A percentile compares a stretch with the other conserved stretches of the same genome.
phyloP scores from a whole-genome alignment of 495 filamentous ascomycete species.

The Penicillium lividum region DNA sequence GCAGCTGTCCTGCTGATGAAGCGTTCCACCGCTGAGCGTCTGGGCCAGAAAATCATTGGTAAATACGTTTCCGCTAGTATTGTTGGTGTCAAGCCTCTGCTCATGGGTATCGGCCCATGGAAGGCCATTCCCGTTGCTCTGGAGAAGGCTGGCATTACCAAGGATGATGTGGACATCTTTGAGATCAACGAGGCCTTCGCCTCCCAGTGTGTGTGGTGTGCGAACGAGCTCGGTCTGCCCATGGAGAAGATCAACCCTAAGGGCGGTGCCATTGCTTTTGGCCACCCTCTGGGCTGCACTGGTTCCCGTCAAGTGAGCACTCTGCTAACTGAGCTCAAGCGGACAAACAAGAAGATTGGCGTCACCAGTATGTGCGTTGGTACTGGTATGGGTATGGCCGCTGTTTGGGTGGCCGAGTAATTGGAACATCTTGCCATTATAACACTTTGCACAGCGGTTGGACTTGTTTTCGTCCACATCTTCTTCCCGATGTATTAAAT shows the following conservation, averaged over 20 bases:
- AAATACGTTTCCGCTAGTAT: conserved; percentile 85
- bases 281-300: conserved; percentile 93
- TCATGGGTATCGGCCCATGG: conserved; percentile 97
- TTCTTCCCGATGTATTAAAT: conserved; percentile 31
- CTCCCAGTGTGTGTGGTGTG: conserved; percentile 90
- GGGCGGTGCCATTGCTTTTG: conserved; percentile 98
- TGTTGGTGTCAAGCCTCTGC: conserved; percentile 85
- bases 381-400: conserved; percentile 97
- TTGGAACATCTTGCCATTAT: conserved; percentile 28
- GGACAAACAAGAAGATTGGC: conserved; percentile 79
- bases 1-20: conserved; percentile 96
- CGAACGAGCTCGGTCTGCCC: conserved; percentile 81
- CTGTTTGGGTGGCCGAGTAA: conserved; percentile 89
- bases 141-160: conserved; percentile 78
- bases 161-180: conserved; percentile 92
- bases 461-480: conserved; percentile 16
- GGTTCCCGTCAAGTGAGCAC: conserved; percentile 93
- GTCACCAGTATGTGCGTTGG: conserved; percentile 97
- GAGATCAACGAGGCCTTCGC: conserved; percentile 99
- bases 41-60: conserved; percentile 85
- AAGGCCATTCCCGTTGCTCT: conserved; percentile 92
- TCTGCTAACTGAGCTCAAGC: conserved; percentile 80
- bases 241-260: conserved; percentile 87
- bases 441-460: conserved; percentile 36
- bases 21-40: conserved; percentile 82